phyloP scores from a whole-genome alignment of 148 eudicot genomes.

The Rhododendron molle region DNA sequence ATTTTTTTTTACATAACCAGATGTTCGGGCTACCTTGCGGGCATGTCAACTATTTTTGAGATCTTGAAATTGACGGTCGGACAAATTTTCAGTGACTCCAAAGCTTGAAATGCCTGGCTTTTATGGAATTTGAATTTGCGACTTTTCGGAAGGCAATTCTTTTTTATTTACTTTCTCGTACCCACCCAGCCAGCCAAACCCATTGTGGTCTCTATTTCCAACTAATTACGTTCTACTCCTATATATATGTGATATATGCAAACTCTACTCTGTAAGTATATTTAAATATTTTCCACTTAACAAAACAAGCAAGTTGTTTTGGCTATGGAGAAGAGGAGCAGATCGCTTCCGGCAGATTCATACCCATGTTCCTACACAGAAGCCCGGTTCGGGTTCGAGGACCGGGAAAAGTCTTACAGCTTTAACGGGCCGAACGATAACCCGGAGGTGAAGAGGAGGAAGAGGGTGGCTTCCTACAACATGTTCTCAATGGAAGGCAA shows the following conservation, averaged over 20 bases:
- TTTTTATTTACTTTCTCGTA: not conserved
- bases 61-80: too few species aligned
- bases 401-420: slow-evolving; percentile 52
- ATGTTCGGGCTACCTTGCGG: not conserved
- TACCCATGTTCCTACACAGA: slow-evolving; percentile 55
- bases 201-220: slow-evolving; percentile 13
- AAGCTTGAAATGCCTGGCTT: too few species aligned
- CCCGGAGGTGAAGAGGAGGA: slow-evolving; percentile 85
- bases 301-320: too few species aligned
- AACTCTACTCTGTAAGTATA: not conserved
- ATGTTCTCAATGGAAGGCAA: slow-evolving; percentile 87
- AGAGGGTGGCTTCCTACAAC: slow-evolving; percentile 77
- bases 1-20: too few species aligned
- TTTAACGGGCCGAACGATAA: slow-evolving; percentile 74
- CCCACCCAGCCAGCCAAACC: not conserved
- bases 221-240: not conserved
- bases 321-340: slow-evolving; percentile 81
- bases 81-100: not conserved
- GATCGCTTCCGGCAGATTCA: slow-evolving; percentile 45
- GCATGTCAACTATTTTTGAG: too few species aligned
- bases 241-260: not conserved
- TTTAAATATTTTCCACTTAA: too few species aligned
- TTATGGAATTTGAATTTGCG: too few species aligned
- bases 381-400: slow-evolving; percentile 55
- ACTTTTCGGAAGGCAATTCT: not conserved